These are phyloP conservation scores for Coemansia sp. DNA, from an alignment of 192 early-diverging fungal genomes.

Conservation along the genomic window DNA sequence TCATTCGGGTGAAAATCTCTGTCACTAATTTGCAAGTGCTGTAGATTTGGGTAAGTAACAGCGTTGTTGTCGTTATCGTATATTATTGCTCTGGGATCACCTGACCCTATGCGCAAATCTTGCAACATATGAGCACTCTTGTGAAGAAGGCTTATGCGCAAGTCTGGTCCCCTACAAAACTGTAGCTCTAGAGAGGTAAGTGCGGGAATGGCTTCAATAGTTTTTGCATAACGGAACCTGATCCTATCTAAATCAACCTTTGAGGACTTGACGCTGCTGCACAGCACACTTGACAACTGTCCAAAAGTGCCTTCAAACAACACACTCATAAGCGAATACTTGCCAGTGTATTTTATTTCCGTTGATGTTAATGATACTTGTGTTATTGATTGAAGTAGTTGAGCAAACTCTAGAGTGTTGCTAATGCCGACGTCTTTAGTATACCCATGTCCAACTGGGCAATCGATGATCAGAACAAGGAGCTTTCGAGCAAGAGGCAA, in stretches of 20 bases:
- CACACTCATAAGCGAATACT: background rate
- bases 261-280: background rate
- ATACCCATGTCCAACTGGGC: background rate
- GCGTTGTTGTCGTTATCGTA: background rate
- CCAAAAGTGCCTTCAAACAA: background rate
- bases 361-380: background rate
- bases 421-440: background rate
- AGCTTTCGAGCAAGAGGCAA: background rate
- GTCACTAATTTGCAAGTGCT: background rate
- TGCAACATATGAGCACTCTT: background rate
- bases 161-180: background rate
- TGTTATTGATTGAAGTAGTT: background rate
- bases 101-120: background rate
- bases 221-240: background rate
- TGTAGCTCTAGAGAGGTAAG: background rate
- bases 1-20: background rate
- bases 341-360: background rate
- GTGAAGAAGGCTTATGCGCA: background rate
- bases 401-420: background rate
- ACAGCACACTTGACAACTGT: background rate
- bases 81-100: background rate
- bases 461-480: background rate
- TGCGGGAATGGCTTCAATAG: background rate
- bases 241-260: background rate
- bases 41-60: slow-evolving; percentile 8